phyloP scores from a whole-genome alignment of 768 basidiomycete species.

The Pisolithus orientalis region DNA sequence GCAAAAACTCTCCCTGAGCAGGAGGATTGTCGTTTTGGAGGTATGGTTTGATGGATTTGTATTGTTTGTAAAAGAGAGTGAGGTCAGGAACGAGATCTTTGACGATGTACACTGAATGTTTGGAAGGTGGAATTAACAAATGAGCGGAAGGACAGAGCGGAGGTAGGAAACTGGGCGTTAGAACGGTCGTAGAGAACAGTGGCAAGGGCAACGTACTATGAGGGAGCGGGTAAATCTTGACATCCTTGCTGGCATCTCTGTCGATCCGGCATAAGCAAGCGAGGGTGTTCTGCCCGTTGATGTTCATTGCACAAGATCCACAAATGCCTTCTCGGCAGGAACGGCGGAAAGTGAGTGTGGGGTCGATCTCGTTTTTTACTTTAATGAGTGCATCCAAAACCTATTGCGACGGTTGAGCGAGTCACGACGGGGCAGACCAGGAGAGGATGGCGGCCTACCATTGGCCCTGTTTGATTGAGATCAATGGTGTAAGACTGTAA shows the following conservation, averaged over 20 bases:
- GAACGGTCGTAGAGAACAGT: not conserved
- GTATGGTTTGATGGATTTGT: conserved; percentile 98
- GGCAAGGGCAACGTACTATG: conserved; percentile 63
- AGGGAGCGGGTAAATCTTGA: conserved; percentile 94
- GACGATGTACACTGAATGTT: conserved; percentile 86
- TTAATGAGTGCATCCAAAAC: conserved; percentile 93
- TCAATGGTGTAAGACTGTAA: conserved; percentile 91
- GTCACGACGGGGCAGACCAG: not conserved
- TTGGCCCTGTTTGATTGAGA: conserved; percentile 91
- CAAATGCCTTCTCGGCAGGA: conserved; percentile 95
- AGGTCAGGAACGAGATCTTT: conserved; percentile 96
- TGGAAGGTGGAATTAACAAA: not conserved
- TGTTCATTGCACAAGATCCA: conserved; percentile 98
- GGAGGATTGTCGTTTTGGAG: conserved; percentile 92
- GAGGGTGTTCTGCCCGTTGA: conserved; percentile 96
- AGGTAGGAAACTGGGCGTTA: not conserved
- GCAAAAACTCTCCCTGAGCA: conserved; percentile 78
- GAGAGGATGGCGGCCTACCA: conserved; percentile 45
- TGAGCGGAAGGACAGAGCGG: not conserved
- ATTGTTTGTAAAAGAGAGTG: conserved; percentile 96
- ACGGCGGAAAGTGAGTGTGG: conserved; percentile 92
- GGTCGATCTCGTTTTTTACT: conserved; percentile 98
- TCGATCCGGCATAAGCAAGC: conserved; percentile 97
- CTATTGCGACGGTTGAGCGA: conserved; percentile 24
- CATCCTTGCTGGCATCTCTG: conserved; percentile 58